Percentiles rank a stretch among this genome's conserved stretches.
phyloP scores from a whole-genome alignment of 1,284 basidiomycete genomes.

The Trichosporon sp. region DNA sequence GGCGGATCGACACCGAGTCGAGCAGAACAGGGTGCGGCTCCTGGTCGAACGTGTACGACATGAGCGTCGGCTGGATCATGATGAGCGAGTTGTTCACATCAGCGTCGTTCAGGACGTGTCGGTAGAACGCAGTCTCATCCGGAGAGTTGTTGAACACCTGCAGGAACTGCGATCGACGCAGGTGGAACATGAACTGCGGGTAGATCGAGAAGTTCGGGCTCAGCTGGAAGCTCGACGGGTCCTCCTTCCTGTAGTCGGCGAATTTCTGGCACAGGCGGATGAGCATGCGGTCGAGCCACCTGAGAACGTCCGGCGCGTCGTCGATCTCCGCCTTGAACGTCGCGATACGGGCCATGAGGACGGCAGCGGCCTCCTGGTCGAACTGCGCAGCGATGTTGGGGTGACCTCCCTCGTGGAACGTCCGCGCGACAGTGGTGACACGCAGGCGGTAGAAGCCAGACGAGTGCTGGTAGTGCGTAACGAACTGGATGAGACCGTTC shows the following conservation, averaged over 20 bases:
- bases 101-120: slow-evolving; percentile 93
- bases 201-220: slow-evolving; percentile 98
- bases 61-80: slow-evolving; percentile 99
- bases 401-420: slow-evolving; percentile 94
- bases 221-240: slow-evolving; percentile 88
- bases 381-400: slow-evolving; percentile 90
- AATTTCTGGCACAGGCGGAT: slow-evolving; percentile 99
- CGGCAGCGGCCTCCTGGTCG: slow-evolving; percentile 97
- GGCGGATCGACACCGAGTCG: slow-evolving; percentile 96
- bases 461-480: slow-evolving; percentile 97
- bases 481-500: slow-evolving; percentile 94
- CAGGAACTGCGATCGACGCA: slow-evolving; percentile 94
- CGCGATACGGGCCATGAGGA: slow-evolving; percentile 97
- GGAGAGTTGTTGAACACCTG: slow-evolving; percentile 99
- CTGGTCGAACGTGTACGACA: slow-evolving; percentile 95
- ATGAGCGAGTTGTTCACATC: slow-evolving; percentile 99
- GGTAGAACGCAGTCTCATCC: slow-evolving; percentile 98
- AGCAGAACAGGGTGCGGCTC: slow-evolving; percentile 87
- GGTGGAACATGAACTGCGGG: slow-evolving; percentile 99
- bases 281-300: slow-evolving; percentile 98
- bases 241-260: slow-evolving; percentile 97
- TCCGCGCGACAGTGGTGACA: slow-evolving; percentile 93
- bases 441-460: slow-evolving; percentile 90
- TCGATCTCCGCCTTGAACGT: slow-evolving; percentile 99
- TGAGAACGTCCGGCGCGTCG: slow-evolving; percentile 91